Evolutionary conservation across 2,329 filamentous ascomycete species (phyloP), one percentile per base, ranked within the genome.

Genomic region (Aspergillus udagawae): DNA sequence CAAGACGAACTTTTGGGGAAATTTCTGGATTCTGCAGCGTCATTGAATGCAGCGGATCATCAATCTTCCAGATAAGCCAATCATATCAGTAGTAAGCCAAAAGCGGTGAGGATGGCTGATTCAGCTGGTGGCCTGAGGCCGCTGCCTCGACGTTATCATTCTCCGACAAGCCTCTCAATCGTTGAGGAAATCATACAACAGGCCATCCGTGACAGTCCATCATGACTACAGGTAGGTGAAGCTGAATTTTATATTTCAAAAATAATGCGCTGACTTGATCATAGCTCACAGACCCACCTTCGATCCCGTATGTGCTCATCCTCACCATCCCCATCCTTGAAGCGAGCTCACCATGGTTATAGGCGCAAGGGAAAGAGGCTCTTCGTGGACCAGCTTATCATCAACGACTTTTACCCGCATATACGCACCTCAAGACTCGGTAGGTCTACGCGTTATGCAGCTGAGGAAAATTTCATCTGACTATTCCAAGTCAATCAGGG

Each of bases 331-430:
- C 51, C 25, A 12, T 20, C 44, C 52, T 71, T 70, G 74, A 67
- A 76, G 60, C 44, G 23, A 41, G 29, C 58, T 61, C 42, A 61
- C 61, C 55, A 68, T 56, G 25, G 53, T 53, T 51, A 56, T 62
- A 92, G 89, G 92, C 93, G 45, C 86, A 88, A 72, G 94, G 94
- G 73, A 97, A 97, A 82, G 94, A 99, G 77, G 91, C 92, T 68
- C 88, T 92, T 59, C 89, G 92, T 69, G 94, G 94, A 50, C 90
- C 91, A 51, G 93, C 92, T 67, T 97, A 97, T 80, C 94, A 99
- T 73, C 93, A 97, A 77, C 89, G 94, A 67, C 88, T 97, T 17
- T 87, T 97, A 14, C 93, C 94, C 35, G 94, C 94, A 32, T 89
- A 99, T 75, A 97, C 91, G 12, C 87, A 91, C 63, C 87, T 99